Conservation (phyloP, 164 flowering plant species). For the Nelumbo lutea region DNA sequence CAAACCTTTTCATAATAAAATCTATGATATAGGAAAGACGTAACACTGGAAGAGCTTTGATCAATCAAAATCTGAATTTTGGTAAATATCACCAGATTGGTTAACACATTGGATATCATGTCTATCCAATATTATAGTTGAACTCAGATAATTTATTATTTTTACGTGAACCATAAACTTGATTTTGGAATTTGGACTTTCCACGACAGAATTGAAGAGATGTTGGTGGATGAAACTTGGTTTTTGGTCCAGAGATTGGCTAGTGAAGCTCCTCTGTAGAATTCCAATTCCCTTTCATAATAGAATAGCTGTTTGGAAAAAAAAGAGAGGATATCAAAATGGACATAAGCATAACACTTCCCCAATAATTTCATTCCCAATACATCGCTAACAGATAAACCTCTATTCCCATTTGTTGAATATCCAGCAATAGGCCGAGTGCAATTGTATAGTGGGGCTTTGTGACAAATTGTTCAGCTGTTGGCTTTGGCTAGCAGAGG, state of each 20-base stretch:
- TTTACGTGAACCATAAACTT: conserved; percentile 35
- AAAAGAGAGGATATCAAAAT: conserved; percentile 2
- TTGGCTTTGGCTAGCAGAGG: conserved; percentile 22
- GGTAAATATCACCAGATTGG: too few relatives aligned
- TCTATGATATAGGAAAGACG: too few relatives aligned
- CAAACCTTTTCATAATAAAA: conserved; percentile 43
- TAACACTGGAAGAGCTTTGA: too few relatives aligned
- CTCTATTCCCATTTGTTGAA: conserved; percentile 15
- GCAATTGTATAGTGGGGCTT: conserved; percentile 15
- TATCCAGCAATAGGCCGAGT: conserved; percentile 7
- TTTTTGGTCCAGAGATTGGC: conserved; percentile 43
- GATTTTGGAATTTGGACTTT: conserved; percentile 24
- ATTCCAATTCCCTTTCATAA: conserved; percentile 24
- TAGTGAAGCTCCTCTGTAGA: conserved; percentile 72
- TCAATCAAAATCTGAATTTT: too few relatives aligned
- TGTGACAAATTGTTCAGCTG: conserved; percentile 39
- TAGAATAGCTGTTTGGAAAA: conserved; percentile 8
- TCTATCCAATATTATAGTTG: neutral
- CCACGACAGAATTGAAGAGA: conserved; percentile 30
- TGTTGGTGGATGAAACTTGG: conserved; percentile 32
- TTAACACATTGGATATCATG: too few relatives aligned
- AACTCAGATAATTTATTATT: conserved; percentile 26
- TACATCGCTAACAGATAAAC: conserved; percentile 18
- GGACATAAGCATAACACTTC: conserved; percentile 24
- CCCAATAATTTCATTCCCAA: conserved; percentile 35